These are phyloP conservation scores for Cyclocybe aegerita DNA, from an alignment of 768 basidiomycete species.

Conservation along the genomic window DNA sequence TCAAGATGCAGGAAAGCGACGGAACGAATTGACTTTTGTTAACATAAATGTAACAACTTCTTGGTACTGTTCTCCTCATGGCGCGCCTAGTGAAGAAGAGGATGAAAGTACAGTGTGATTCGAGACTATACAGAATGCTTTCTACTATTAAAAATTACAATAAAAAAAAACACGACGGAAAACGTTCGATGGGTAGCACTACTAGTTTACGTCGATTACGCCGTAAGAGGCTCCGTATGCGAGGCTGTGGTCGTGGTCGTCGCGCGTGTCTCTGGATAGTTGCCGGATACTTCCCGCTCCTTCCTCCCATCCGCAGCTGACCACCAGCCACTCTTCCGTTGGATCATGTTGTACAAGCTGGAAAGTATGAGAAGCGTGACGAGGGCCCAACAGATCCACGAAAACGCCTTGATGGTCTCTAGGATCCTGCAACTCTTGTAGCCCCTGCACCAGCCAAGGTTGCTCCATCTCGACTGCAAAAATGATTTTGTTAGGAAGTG, in stretches of 20 bases:
- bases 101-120: not conserved
- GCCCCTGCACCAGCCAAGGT: conserved; percentile 57
- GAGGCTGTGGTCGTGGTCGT: conserved; percentile 7
- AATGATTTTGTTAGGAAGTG: conserved; percentile 7
- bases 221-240: not conserved
- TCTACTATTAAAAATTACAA: not conserved
- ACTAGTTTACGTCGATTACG: not conserved
- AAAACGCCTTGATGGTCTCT: conserved; percentile 62
- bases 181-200: too few relatives aligned
- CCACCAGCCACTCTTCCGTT: conserved; percentile 10
- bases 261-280: conserved; percentile 19
- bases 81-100: not conserved
- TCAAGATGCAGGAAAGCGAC: conserved; percentile 43
- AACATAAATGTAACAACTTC: too few relatives aligned
- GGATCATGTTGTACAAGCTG: conserved; percentile 27
- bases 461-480: conserved; percentile 46
- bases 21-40: conserved; percentile 11
- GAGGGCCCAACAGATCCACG: conserved; percentile 65
- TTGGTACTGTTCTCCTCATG: not conserved
- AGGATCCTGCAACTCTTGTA: conserved; percentile 54
- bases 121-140: too few relatives aligned
- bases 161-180: too few relatives aligned
- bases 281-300: conserved; percentile 9
- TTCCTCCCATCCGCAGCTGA: conserved; percentile 12
- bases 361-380: conserved; percentile 46